Evolutionary conservation across 2,329 filamentous ascomycete species (phyloP), one percentile per base, ranked within the genome.

Genomic region (Salinomyces thailandicus): DNA sequence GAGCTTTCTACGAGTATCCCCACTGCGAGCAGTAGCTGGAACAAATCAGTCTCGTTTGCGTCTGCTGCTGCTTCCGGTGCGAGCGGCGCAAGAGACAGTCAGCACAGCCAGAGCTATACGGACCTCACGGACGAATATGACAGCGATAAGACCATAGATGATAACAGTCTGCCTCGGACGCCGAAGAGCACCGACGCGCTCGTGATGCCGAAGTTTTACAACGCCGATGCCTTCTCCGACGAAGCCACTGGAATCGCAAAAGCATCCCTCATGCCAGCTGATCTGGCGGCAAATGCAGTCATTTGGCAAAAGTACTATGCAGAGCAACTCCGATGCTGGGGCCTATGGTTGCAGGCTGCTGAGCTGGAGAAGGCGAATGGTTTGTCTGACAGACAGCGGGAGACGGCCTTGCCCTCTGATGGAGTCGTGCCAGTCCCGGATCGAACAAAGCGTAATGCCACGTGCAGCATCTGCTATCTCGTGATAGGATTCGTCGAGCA

Each of bases 361-460:
- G 75, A 79, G 52, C 60, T 79, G 2, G 60, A 77, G 17, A 77
- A 76, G 45, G 71, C 72, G 39, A 68, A 71, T 33, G 63, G 63
- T 0, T 48, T 65, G 4, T n/a, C n/a, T n/a, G 53, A 59, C 29
- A 7, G 55, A 58, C 2, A 17, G 15, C 9, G 22, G 11, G 13
- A 22, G 5, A 20, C 19, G 4, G 18, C 33, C 15, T 29, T 11
- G 20, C 14, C 26, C 6, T 2, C 18, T 15, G 24, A 17, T 5
- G 15, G n/a, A 15, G 18, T 31, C 8, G 16, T 20, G 15, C 36
- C 20, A 17, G 17, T 17, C 9, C 36, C 16, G 5, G 14, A 18
- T 18, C 31, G 7, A n/a, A 14, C 32, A 11, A 31, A 26, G 24
- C 37, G 36, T 15, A 36, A 34, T n/a, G 32, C 45, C 7, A 49